Base-by-base conservation (phyloP, 2,329 filamentous ascomycete genomes). In the Scopulariopsis brevicaulis region DNA sequence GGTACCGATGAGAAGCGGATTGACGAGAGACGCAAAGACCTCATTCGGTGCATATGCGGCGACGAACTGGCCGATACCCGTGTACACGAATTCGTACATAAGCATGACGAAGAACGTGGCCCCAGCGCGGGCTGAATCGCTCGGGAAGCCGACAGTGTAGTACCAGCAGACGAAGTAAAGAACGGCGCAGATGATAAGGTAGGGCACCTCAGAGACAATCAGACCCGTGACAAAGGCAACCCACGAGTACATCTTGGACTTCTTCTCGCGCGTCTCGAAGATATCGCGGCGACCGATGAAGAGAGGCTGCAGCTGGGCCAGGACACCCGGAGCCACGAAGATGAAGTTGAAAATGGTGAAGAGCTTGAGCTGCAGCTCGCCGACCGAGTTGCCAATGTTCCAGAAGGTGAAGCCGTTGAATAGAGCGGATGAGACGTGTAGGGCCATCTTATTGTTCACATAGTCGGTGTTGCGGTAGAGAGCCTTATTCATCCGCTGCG, bases 141-240 rank as follows among this genome's bases (percentile, higher is more conserved):
- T 37, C 0, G 78, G 73, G 64, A 83, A 78, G 0, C 82, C 81
- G 1, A 77, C 78, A 0, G 80, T 77, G n/a, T 25, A 61, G 51
- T 61, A 72, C 65, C 69, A 84, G 81, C 80, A 84, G 63, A 77
- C 78, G 59, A 77, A 89, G 71, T 86, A 89, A 25, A 89, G 66
- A 0, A 78, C 82, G 0, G 83, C 87, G 0, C 83, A 82, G 4
- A 89, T 67, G 14, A 90, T 71, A 0, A 80, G 78, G 63, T 89
- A 90, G 0, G 88, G 88, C 0, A 91, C 75, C 68, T 92, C 88
- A 18, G 81, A 84, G 1, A 89, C 63, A 5, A 90, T 78, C 1
- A 80, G 78, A 0, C 81, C 85, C 2, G 82, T 84, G 0, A 82
- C 79, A 70, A 87, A 89, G 0, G 87, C 85, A 15, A 80, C 63